A percentile compares a stretch with the other conserved stretches of the same genome.
Conservation (phyloP, 2,329 filamentous ascomycete genomes). For the Cordyceps javanica region DNA sequence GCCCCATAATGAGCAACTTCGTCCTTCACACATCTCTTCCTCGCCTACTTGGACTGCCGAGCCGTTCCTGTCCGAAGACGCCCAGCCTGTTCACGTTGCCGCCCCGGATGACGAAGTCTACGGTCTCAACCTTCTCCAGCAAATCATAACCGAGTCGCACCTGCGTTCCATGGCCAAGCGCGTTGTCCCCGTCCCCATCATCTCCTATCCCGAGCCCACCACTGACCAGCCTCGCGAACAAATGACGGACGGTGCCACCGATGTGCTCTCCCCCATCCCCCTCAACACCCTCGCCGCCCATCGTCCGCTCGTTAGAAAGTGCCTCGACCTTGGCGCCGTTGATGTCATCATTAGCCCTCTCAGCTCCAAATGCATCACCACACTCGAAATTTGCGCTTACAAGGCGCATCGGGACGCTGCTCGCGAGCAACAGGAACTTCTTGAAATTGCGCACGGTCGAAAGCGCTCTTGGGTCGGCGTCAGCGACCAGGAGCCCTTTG, state of each 20-base stretch:
- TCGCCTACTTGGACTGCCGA: conserved; percentile 14
- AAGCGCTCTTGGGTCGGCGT: conserved; percentile 92
- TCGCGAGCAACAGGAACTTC: conserved; percentile 64
- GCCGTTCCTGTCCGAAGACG: conserved; percentile 35
- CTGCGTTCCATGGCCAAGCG: conserved; percentile 50
- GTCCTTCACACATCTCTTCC: conserved; percentile 8
- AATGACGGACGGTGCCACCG: conserved; percentile 33
- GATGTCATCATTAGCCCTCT: conserved; percentile 82
- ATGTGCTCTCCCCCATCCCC: conserved; percentile 21
- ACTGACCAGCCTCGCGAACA: conserved; percentile 24
- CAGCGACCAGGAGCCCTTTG: conserved; percentile 77
- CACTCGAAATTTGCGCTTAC: conserved; percentile 77
- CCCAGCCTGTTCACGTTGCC: conserved; percentile 33
- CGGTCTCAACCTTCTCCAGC: conserved; percentile 48
- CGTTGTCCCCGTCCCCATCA: conserved; percentile 49
- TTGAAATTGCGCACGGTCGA: conserved; percentile 66
- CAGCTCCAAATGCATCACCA: conserved; percentile 64
- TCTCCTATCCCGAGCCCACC: conserved; percentile 32
- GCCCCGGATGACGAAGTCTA: conserved; percentile 45
- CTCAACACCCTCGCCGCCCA: conserved; percentile 24
- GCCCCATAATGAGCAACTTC: conserved; percentile 42
- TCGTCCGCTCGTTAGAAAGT: conserved; percentile 54
- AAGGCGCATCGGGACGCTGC: conserved; percentile 70
- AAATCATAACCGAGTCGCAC: conserved; percentile 52
- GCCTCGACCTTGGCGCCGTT: conserved; percentile 77